Evolutionary conservation across 2,329 filamentous ascomycete species (phyloP).

Genomic region (Colletotrichum australisinense): DNA sequence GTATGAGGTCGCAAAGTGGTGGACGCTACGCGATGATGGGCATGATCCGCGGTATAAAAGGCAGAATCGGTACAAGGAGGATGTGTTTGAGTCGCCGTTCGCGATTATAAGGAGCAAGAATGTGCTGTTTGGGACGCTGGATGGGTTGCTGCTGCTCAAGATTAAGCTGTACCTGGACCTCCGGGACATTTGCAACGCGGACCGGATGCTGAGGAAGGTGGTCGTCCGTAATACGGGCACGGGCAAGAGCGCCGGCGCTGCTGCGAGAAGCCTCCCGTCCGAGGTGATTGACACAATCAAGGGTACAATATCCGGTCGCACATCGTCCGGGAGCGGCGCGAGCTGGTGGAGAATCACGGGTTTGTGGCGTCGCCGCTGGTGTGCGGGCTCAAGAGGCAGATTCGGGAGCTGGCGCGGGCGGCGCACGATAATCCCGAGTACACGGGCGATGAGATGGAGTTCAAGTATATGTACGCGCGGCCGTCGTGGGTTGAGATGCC

Average conservation of each 20-base stretch:
- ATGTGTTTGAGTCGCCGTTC: slow-evolving; percentile 37
- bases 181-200: slow-evolving; percentile 35
- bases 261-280: neutral
- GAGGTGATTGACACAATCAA: slow-evolving; percentile 1
- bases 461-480: neutral
- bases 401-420: neutral
- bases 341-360: neutral
- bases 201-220: neutral
- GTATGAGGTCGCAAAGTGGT: slow-evolving; percentile 56
- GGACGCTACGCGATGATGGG: slow-evolving; percentile 39
- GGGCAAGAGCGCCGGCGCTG: too few species aligned
- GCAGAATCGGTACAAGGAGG: slow-evolving; percentile 7
- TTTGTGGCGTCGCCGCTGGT: neutral
- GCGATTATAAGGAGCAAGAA: slow-evolving; percentile 5
- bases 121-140: slow-evolving; percentile 27
- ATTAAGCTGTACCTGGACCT: slow-evolving; percentile 43
- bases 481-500: too few species aligned
- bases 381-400: neutral
- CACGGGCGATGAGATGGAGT: neutral
- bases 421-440: neutral
- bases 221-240: neutral
- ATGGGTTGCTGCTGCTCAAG: slow-evolving; percentile 39
- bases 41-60: slow-evolving; percentile 15
- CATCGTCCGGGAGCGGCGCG: neutral
- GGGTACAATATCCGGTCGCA: neutral